Percentiles rank a stretch among this genome's conserved stretches.
Conservation (phyloP, 495 filamentous ascomycete genomes). For the Pseudoneurospora amorphoporcata region DNA sequence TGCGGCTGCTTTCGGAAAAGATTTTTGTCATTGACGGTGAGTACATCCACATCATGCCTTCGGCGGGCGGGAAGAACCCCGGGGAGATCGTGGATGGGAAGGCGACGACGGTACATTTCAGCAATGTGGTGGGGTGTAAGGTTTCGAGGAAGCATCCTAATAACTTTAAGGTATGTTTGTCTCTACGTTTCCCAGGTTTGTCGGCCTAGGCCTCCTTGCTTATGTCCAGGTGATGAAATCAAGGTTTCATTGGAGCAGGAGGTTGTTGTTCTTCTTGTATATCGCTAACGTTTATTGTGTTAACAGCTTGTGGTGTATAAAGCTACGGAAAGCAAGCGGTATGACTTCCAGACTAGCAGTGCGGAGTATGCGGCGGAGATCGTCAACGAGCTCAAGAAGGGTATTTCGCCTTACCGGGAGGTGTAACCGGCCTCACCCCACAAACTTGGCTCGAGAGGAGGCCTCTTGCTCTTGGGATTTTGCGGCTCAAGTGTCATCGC, state of each 20-base stretch:
- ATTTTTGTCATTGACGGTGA: conserved; percentile 88
- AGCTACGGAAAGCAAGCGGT: conserved; percentile 81
- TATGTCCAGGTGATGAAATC: background rate
- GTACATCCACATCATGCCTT: conserved; percentile 89
- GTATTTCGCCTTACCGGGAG: conserved; percentile 44
- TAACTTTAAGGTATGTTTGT: conserved; percentile 62
- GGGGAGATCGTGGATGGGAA: conserved; percentile 49
- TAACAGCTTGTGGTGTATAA: conserved; percentile 61
- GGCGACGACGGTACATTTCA: conserved; percentile 84
- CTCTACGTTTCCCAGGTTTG: background rate
- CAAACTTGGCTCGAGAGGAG: no score
- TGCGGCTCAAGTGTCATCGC: background rate
- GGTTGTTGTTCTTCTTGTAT: background rate
- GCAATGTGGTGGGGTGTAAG: conserved; percentile 86
- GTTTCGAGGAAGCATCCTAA: conserved; percentile 83
- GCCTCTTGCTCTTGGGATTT: background rate
- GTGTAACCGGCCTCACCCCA: conserved; percentile 8
- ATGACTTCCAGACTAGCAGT: conserved; percentile 88
- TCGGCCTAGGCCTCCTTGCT: no score
- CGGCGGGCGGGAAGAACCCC: conserved; percentile 37
- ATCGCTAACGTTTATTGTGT: background rate
- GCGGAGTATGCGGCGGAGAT: conserved; percentile 76
- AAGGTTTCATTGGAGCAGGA: background rate
- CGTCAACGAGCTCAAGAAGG: conserved; percentile 76
- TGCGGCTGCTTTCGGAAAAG: conserved; percentile 79